Percentiles rank a stretch among this genome's conserved stretches.
Conservation (phyloP, 1,284 basidiomycete genomes). For the Microstroma glucosiphilum region DNA sequence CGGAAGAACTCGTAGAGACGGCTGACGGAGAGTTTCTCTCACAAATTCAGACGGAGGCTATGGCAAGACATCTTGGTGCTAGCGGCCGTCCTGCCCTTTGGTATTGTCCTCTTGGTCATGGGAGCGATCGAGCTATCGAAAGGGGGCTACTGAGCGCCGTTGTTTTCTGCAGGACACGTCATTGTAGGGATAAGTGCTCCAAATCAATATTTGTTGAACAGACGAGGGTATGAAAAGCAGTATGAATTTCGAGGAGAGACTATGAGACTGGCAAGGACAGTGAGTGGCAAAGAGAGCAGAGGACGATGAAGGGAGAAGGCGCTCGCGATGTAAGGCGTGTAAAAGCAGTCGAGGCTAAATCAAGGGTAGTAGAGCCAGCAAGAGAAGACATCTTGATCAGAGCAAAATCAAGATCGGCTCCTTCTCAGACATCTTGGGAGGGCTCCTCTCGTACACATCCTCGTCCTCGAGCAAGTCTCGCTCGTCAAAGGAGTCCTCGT, state of each 20-base stretch:
- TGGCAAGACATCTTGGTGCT: slow-evolving; percentile 21
- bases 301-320: background rate
- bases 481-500: no score
- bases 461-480: no score
- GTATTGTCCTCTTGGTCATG: slow-evolving; percentile 17
- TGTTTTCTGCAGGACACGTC: no score
- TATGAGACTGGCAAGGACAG: background rate
- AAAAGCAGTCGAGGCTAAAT: background rate
- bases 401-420: no score
- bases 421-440: no score
- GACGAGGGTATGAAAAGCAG: no score
- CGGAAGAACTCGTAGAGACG: no score
- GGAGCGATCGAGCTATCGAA: slow-evolving; percentile 17
- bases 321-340: background rate
- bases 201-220: no score
- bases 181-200: no score
- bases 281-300: background rate
- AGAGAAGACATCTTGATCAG: no score
- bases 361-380: background rate
- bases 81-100: slow-evolving; percentile 17
- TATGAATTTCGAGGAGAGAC: background rate
- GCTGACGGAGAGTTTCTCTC: no score
- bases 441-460: no score
- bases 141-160: slow-evolving; percentile 10
- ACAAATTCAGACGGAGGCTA: slow-evolving; percentile 11